Evolutionary conservation across 768 basidiomycete genomes (phyloP).

Genomic region (Mycena pura): DNA sequence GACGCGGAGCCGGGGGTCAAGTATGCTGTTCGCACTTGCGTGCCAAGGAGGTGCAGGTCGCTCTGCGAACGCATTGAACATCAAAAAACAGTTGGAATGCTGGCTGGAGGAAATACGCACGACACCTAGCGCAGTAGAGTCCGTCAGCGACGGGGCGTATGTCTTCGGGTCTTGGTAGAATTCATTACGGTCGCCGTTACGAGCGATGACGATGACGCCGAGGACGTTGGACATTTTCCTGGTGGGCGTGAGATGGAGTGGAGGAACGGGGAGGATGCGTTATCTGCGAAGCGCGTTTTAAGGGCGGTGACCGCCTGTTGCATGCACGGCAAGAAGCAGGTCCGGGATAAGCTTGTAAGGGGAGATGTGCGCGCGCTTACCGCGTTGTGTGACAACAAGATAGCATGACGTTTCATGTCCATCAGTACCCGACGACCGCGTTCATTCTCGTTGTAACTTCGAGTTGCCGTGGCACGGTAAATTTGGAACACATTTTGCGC

Average conservation of each 20-base stretch:
- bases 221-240: constrained; percentile 62
- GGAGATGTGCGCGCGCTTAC: not conserved
- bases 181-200: constrained; percentile 77
- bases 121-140: constrained; percentile 22
- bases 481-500: not conserved
- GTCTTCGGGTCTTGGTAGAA: constrained; percentile 76
- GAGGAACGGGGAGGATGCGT: not conserved
- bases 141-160: constrained; percentile 54
- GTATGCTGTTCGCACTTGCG: constrained; percentile 68
- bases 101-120: not conserved
- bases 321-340: not conserved
- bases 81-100: too few relatives aligned
- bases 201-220: constrained; percentile 78
- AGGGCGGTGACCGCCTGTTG: not conserved
- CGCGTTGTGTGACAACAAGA: not conserved
- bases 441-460: not conserved
- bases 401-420: not conserved
- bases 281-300: not conserved
- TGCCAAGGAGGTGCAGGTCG: constrained; percentile 71
- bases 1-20: constrained; percentile 69
- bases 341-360: not conserved
- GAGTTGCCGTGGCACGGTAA: not conserved
- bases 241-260: constrained; percentile 23
- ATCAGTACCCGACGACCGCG: too few relatives aligned
- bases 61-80: constrained; percentile 43